Conservation (phyloP, 192 early-diverging fungal species). For the Fimicolochytrium jonesii region DNA sequence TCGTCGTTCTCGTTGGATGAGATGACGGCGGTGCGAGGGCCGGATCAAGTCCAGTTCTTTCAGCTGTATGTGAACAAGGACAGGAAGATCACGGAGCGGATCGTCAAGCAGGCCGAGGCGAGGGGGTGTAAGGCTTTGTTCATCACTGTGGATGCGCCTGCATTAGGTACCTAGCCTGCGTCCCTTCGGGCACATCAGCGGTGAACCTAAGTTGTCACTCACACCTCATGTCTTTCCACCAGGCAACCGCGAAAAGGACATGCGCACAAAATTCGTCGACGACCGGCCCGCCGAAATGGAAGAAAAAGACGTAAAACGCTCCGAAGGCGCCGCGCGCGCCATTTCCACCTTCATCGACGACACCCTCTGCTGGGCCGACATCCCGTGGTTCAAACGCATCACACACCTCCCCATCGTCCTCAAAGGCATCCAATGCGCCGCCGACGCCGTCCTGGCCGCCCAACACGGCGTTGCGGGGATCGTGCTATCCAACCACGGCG, state of each 20-base stretch:
- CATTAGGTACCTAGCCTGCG: slow-evolving; percentile 59
- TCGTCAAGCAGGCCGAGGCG: slow-evolving; percentile 41
- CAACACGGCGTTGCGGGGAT: slow-evolving; percentile 75
- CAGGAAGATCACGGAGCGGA: slow-evolving; percentile 30
- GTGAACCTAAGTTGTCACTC: too few relatives aligned
- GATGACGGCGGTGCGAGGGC: slow-evolving; percentile 34
- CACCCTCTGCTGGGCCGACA: slow-evolving; percentile 79
- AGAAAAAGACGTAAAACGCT: slow-evolving; percentile 35
- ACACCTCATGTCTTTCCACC: too few relatives aligned
- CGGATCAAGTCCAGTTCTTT: slow-evolving; percentile 46
- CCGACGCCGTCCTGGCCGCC: slow-evolving; percentile 85
- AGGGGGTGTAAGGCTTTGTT: slow-evolving; percentile 54
- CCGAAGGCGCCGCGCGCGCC: slow-evolving; percentile 61
- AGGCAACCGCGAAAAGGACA: slow-evolving; percentile 67
- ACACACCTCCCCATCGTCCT: slow-evolving; percentile 83
- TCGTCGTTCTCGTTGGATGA: slow-evolving; percentile 64
- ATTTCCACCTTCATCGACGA: slow-evolving; percentile 82
- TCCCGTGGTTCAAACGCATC: slow-evolving; percentile 81
- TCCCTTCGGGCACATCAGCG: too few relatives aligned
- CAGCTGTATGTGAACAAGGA: slow-evolving; percentile 58
- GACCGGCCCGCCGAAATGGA: slow-evolving; percentile 34
- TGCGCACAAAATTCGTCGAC: slow-evolving; percentile 66
- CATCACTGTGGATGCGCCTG: slow-evolving; percentile 80
- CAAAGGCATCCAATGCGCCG: slow-evolving; percentile 88
- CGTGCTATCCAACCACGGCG: slow-evolving; percentile 95